These are phyloP conservation scores for Dipodascopsis uninucleata DNA, from an alignment of 805 yeast species.

Conservation along the genomic window DNA sequence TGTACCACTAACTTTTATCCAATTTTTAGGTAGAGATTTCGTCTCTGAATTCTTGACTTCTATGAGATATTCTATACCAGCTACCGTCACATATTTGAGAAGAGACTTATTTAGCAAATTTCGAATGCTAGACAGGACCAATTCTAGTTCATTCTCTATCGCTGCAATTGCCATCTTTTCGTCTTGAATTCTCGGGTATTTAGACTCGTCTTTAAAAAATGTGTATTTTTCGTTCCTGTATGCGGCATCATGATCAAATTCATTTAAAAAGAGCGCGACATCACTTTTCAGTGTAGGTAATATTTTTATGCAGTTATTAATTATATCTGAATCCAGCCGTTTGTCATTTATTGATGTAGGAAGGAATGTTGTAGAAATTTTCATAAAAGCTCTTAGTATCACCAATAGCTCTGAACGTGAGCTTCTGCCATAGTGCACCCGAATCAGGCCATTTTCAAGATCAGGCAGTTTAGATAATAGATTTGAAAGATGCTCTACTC, in stretches of 20 bases:
- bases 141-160: conserved; percentile 47
- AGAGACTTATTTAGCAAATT: conserved; percentile 40
- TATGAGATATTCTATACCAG: conserved; percentile 63
- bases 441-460: conserved; percentile 53
- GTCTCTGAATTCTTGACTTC: conserved; percentile 65
- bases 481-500: conserved; percentile 33
- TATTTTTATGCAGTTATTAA: conserved; percentile 41
- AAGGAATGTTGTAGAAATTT: conserved; percentile 31
- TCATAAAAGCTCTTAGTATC: conserved; percentile 47
- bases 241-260: conserved; percentile 32
- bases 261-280: conserved; percentile 31
- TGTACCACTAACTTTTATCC: conserved; percentile 73
- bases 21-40: conserved; percentile 60
- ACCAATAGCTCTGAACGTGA: conserved; percentile 57
- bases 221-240: conserved; percentile 26
- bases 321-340: conserved; percentile 37
- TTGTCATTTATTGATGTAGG: conserved; percentile 36
- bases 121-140: conserved; percentile 51
- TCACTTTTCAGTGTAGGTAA: conserved; percentile 39
- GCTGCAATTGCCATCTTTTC: conserved; percentile 38
- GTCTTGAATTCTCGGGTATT: conserved; percentile 45
- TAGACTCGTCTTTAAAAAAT: conserved; percentile 32
- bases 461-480: conserved; percentile 47
- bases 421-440: conserved; percentile 51
- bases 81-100: conserved; percentile 52